A percentile compares a stretch with the other conserved stretches of the same genome.
These are phyloP conservation scores for Elsinoe necatrix DNA, from an alignment of 2,329 filamentous ascomycete genomes.

Conservation along the genomic window DNA sequence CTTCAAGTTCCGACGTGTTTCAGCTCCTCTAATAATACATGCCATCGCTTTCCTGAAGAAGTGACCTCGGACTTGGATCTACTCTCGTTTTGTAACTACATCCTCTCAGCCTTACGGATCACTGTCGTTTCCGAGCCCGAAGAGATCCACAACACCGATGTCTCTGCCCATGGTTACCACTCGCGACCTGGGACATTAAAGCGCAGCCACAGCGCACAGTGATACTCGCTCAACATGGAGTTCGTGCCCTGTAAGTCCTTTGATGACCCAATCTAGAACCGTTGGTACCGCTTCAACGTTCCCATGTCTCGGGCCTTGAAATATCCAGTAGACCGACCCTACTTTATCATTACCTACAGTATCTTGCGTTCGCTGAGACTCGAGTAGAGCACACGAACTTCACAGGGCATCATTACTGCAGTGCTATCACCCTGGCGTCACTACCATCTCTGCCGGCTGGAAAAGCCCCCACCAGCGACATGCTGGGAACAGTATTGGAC, in stretches of 20 bases:
- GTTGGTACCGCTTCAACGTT: no score
- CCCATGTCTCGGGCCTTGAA: not conserved
- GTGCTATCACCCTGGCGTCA: not conserved
- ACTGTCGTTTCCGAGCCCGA: not conserved
- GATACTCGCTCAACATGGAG: not conserved
- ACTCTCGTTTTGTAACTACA: not conserved
- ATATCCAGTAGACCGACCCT: not conserved
- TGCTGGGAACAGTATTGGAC: slow-evolving; percentile 4
- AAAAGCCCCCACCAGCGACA: not conserved
- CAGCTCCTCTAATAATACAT: not conserved
- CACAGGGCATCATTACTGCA: not conserved
- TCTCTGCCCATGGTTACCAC: not conserved
- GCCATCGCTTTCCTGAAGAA: not conserved
- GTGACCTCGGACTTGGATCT: not conserved
- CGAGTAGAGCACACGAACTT: not conserved
- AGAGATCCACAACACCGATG: not conserved
- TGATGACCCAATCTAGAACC: not conserved
- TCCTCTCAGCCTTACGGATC: not conserved
- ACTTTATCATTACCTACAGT: not conserved
- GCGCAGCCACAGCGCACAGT: not conserved
- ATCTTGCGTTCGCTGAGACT: not conserved
- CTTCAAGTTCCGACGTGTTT: not conserved
- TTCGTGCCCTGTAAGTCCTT: not conserved
- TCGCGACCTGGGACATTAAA: not conserved
- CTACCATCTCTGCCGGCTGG: not conserved